Conservation (phyloP, 164 flowering plant species). For the Piper betle region DNA sequence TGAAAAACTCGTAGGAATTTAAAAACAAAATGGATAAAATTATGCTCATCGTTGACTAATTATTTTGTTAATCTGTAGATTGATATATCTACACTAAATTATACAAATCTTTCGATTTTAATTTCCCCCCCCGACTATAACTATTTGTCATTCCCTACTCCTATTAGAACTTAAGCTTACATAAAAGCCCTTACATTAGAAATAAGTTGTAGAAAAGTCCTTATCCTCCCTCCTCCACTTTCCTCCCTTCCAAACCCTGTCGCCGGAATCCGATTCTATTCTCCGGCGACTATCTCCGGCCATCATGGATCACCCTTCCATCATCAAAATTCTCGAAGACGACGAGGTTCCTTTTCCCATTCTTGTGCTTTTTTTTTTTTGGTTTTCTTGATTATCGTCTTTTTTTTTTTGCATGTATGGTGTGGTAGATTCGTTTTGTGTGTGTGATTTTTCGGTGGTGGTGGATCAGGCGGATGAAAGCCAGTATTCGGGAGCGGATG, state of each 20-base stretch:
- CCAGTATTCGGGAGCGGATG: slow-evolving; percentile 88
- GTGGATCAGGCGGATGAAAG: slow-evolving; percentile 49
- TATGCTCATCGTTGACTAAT: no score
- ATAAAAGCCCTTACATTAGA: neutral
- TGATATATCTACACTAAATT: no score
- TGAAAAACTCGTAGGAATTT: no score
- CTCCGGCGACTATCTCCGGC: neutral
- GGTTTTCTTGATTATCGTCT: no score
- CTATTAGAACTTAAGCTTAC: no score
- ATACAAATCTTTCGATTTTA: no score
- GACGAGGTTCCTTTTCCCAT: slow-evolving; percentile 47
- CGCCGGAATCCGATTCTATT: neutral
- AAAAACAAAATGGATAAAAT: no score
- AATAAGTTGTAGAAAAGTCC: neutral
- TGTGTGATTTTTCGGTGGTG: neutral
- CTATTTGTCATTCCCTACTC: no score
- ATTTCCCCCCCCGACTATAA: no score
- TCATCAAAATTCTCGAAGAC: slow-evolving; percentile 84
- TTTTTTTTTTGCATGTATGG: neutral
- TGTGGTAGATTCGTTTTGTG: neutral
- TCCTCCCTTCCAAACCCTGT: no score
- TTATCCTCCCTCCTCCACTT: neutral
- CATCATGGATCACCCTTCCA: slow-evolving; percentile 55
- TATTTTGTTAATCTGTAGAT: no score
- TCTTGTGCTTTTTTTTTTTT: slow-evolving; percentile 2